phyloP scores from a whole-genome alignment of 2,329 filamentous ascomycete species.

The Plenodomus biglobosus region DNA sequence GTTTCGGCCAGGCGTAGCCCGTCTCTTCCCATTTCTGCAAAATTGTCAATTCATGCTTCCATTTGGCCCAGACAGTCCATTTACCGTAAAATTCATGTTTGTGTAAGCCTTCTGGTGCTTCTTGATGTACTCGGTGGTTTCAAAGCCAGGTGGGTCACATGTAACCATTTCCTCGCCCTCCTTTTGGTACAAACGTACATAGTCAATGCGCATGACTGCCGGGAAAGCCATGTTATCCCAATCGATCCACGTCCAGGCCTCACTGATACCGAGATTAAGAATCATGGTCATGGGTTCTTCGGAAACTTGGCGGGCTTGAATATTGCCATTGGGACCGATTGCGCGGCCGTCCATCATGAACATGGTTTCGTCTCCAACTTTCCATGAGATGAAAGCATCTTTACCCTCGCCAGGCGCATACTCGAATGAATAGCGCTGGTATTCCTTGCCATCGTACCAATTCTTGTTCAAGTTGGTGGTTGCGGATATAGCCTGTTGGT shows the following conservation, averaged over 20 bases:
- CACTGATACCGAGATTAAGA: slow-evolving; percentile 56
- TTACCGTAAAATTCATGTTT: slow-evolving; percentile 55
- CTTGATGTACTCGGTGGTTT: slow-evolving; percentile 55
- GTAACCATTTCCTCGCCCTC: slow-evolving; percentile 52
- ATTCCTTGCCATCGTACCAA: slow-evolving; percentile 58
- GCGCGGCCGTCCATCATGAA: slow-evolving; percentile 56
- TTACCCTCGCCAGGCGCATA: slow-evolving; percentile 54
- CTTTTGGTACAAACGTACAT: slow-evolving; percentile 58
- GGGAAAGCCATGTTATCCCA: slow-evolving; percentile 51
- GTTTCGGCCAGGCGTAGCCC: slow-evolving; percentile 46
- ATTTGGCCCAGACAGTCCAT: slow-evolving; percentile 15
- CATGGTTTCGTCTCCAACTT: slow-evolving; percentile 54
- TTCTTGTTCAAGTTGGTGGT: slow-evolving; percentile 57
- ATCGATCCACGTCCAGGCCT: slow-evolving; percentile 54
- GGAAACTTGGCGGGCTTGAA: slow-evolving; percentile 51
- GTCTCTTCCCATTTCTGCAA: slow-evolving; percentile 37
- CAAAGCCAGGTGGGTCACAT: slow-evolving; percentile 58
- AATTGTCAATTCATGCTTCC: slow-evolving; percentile 1
- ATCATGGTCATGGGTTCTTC: slow-evolving; percentile 59
- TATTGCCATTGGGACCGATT: slow-evolving; percentile 57
- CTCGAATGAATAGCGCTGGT: slow-evolving; percentile 60
- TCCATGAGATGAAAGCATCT: slow-evolving; percentile 55
- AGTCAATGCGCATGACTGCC: slow-evolving; percentile 57
- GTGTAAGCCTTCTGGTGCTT: slow-evolving; percentile 52
- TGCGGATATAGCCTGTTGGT: slow-evolving; percentile 59